Evolutionary conservation across 2,329 filamentous ascomycete species (phyloP), one percentile per base, ranked within the genome.

Genomic region (Mollisia scopiformis): DNA sequence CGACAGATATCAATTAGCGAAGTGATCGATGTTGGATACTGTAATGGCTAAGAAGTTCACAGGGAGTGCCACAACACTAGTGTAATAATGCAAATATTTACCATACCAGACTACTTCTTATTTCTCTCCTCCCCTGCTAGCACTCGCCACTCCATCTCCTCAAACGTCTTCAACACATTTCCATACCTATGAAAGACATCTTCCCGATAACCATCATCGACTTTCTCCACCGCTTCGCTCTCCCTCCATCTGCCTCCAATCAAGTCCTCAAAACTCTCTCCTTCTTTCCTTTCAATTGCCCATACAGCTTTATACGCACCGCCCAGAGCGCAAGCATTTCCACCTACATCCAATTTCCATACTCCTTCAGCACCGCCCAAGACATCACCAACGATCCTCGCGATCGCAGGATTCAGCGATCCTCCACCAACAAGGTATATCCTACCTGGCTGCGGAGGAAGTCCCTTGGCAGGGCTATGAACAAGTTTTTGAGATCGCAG

Each of bases 231-330:
- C 66, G 93, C 92, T 0, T 88, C 88, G 66, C 89, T 88, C 77
- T 97, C 94, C 63, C 85, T 86, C 95, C 95, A 99, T 64, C 95
- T 82, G 72, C 80, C 80, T 7, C 90, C 92, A 63, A 99, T 89
- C 65, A 97, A 81, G 63, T 94, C 89, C 73, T 98, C 95, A 77
- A 98, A 98, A 3, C 84, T 91, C 83, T 96, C 88, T 19, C 80
- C 82, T 3, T 62, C 65, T 25, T 76, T 75, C 51, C 91, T 80
- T 80, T 95, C 92, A 58, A 92, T 81, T 1, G 90, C 93, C 95
- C 95, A 99, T 0, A 96, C 88, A 14, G 95, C 94, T 79, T 98
- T 98, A 78, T 98, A 97, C 27, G 94, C 94, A 6, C 92, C 92
- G 14, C 95, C 95, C 14, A 98, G 78, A 11, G 94, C 95, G 77